A percentile compares a stretch with the other conserved stretches of the same genome.
These are phyloP conservation scores for Penicillium thymicola DNA, from an alignment of 2,329 filamentous ascomycete species.

Conservation along the genomic window DNA sequence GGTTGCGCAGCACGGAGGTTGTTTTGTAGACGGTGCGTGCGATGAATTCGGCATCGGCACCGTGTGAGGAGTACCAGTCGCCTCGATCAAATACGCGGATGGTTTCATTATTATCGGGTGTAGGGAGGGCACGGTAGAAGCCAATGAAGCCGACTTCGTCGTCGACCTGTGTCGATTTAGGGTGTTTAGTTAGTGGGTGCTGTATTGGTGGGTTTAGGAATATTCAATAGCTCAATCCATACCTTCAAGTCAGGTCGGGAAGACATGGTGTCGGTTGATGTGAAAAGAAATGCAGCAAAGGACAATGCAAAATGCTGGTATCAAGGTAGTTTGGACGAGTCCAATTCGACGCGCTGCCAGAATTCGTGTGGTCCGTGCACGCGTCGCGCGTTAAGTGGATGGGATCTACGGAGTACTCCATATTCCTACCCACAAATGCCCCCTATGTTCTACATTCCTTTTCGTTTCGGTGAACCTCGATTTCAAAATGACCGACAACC, in stretches of 20 bases:
- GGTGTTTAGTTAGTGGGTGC: slow-evolving; percentile 5
- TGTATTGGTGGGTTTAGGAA: neutral
- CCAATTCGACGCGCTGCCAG: slow-evolving; percentile 26
- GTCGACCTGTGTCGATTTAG: slow-evolving; percentile 63
- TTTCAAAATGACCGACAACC: too few relatives aligned
- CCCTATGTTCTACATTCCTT: too few relatives aligned
- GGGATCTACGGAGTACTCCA: neutral
- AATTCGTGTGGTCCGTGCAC: slow-evolving; percentile 31
- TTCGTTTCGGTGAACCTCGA: too few relatives aligned
- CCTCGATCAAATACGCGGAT: slow-evolving; percentile 90
- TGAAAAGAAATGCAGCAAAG: slow-evolving; percentile 8
- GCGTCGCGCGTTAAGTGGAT: slow-evolving; percentile 32
- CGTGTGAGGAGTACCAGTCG: slow-evolving; percentile 80
- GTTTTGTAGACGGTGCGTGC: slow-evolving; percentile 85
- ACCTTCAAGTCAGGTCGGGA: slow-evolving; percentile 71
- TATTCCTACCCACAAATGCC: too few relatives aligned
- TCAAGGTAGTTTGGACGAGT: slow-evolving; percentile 11
- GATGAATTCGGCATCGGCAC: slow-evolving; percentile 47
- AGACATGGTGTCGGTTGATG: slow-evolving; percentile 54
- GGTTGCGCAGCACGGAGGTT: slow-evolving; percentile 86
- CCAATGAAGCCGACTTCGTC: slow-evolving; percentile 96
- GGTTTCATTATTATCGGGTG: slow-evolving; percentile 60
- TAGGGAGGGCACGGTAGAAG: slow-evolving; percentile 84
- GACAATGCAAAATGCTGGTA: slow-evolving; percentile 7
- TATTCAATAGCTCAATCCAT: slow-evolving; percentile 3